A percentile compares a stretch with the other conserved stretches of the same genome.
phyloP scores from a whole-genome alignment of 805 yeast genomes.

The Candida anglica region DNA sequence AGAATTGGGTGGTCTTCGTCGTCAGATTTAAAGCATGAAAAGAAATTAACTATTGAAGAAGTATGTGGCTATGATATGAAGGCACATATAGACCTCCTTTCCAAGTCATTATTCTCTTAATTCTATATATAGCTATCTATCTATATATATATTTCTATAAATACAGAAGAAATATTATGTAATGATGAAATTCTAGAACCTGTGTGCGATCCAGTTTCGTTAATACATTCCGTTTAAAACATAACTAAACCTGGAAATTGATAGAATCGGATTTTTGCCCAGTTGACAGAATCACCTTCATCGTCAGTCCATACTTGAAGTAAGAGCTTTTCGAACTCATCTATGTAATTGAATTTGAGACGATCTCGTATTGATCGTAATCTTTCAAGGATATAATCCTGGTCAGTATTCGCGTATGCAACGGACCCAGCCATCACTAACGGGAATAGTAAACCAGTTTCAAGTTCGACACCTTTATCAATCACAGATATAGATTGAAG shows the following conservation, averaged over 20 bases:
- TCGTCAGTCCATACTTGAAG: constrained; percentile 15
- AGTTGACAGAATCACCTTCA: constrained; percentile 20
- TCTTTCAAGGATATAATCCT: constrained; percentile 15
- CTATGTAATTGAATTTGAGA: constrained; percentile 19
- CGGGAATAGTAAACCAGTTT: constrained; percentile 22
- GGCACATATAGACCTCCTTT: too few species aligned
- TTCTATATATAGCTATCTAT: too few species aligned
- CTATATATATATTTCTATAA: too few species aligned
- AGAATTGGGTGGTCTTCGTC: too few species aligned
- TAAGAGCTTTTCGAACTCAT: constrained; percentile 19
- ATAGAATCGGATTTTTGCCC: constrained; percentile 25
- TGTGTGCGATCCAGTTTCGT: too few species aligned
- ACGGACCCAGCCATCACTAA: constrained; percentile 25
- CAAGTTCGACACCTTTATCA: constrained; percentile 16
- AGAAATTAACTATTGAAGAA: too few species aligned
- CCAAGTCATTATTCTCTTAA: too few species aligned
- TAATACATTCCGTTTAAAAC: constrained; percentile 21
- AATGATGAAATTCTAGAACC: too few species aligned
- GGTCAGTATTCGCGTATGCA: constrained; percentile 12
- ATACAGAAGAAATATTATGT: too few species aligned
- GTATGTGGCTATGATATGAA: too few species aligned
- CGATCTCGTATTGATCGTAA: constrained; percentile 13
- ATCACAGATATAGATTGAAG: constrained; percentile 12
- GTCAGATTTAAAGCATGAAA: too few species aligned
- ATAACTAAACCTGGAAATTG: constrained; percentile 25